phyloP scores from a whole-genome alignment of 2,329 filamentous ascomycete genomes.

The Aspergillus sp. region DNA sequence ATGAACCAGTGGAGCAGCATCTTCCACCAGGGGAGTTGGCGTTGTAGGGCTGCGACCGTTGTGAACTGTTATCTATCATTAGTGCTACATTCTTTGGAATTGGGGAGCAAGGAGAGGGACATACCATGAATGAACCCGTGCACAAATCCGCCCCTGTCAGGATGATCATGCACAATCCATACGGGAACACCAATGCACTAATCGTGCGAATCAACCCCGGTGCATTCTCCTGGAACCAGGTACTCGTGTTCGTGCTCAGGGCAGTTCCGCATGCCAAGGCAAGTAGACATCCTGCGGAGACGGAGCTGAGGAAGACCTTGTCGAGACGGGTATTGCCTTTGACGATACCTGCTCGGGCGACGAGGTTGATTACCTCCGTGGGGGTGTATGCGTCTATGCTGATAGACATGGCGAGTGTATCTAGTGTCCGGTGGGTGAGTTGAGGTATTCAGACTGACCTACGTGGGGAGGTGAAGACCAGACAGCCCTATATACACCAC shows the following conservation, averaged over 20 bases:
- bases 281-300: constrained; percentile 55
- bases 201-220: constrained; percentile 51
- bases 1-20: constrained; percentile 48
- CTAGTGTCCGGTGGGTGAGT: background rate
- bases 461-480: background rate
- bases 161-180: constrained; percentile 54
- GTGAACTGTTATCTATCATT: constrained; percentile 38
- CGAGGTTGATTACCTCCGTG: constrained; percentile 53
- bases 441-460: background rate
- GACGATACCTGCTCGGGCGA: constrained; percentile 52
- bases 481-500: background rate
- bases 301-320: constrained; percentile 55
- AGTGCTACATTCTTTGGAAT: background rate
- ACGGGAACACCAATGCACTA: constrained; percentile 50
- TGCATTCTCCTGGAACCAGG: constrained; percentile 54
- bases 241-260: constrained; percentile 49
- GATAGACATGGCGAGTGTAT: constrained; percentile 11
- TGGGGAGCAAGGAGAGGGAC: background rate
- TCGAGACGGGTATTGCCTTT: constrained; percentile 57
- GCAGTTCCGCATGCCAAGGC: constrained; percentile 54
- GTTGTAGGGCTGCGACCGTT: constrained; percentile 47
- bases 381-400: constrained; percentile 48
- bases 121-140: constrained; percentile 50
- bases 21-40: constrained; percentile 39
- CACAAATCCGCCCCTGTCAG: constrained; percentile 53